Evolutionary conservation across 805 yeast species (phyloP).

Genomic region (Metschnikowia continentalis): DNA sequence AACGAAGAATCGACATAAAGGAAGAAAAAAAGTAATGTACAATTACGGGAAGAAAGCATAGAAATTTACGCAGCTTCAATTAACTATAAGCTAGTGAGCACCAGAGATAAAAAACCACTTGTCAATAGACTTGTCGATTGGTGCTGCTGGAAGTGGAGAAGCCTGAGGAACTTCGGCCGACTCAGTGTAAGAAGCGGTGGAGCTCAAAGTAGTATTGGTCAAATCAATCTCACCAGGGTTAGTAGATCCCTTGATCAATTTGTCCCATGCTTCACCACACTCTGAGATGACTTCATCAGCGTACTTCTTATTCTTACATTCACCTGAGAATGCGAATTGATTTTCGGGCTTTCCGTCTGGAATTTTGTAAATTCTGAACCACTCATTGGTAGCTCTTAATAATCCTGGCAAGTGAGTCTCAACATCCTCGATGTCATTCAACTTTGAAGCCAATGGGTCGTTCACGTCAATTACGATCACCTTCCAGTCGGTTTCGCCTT

Average conservation of each 20-base stretch:
- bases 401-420: slow-evolving; percentile 66
- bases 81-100: slow-evolving; percentile 39
- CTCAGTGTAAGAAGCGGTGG: slow-evolving; percentile 50
- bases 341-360: slow-evolving; percentile 80
- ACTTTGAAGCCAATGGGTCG: slow-evolving; percentile 59
- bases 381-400: slow-evolving; percentile 59
- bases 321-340: slow-evolving; percentile 69
- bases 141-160: slow-evolving; percentile 73
- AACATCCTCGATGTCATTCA: slow-evolving; percentile 66
- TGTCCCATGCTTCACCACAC: slow-evolving; percentile 66
- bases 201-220: slow-evolving; percentile 43
- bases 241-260: slow-evolving; percentile 41
- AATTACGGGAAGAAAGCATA: background rate
- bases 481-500: slow-evolving; percentile 98
- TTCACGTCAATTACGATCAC: slow-evolving; percentile 63
- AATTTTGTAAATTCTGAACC: slow-evolving; percentile 82
- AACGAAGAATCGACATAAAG: background rate
- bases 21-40: background rate
- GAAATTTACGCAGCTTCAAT: background rate
- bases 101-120: slow-evolving; percentile 98
- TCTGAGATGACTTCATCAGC: slow-evolving; percentile 20
- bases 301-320: slow-evolving; percentile 52
- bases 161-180: slow-evolving; percentile 62
- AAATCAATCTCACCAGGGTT: slow-evolving; percentile 41
- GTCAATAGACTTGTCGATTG: slow-evolving; percentile 94